Evolutionary conservation across 208 protist species (phyloP), one percentile per base, ranked within the genome.

Genomic region (Trypanosoma caninum): DNA sequence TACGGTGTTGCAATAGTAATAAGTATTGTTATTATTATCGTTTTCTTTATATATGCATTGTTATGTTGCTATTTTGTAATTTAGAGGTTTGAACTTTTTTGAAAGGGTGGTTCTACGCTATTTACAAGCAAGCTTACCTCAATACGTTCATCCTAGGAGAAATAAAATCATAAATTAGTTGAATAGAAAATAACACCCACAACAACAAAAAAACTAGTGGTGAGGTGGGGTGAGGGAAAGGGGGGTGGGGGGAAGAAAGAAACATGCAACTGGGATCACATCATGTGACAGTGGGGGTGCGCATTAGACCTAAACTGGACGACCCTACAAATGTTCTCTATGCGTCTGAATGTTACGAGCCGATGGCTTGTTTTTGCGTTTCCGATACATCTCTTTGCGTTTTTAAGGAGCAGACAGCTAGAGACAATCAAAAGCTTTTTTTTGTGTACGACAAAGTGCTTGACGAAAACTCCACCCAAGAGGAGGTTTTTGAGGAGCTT

Each of bases 361-460:
- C 37, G 71, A 78, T 63, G 73, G 72, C 54, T 51, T 87, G 28
- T 59, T 80, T 65, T 59, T 73, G 38, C 65, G 69, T 7, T 41
- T 80, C 76, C 35, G 89, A 95, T 46, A 95, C 62, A 16, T 58
- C 69, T 27, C 64, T 95, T 18, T 70, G 72, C 23, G 66, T 93
- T 16, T 74, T 80, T 61, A 67, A 85, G 20, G 86, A 73, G 23
- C 72, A 74, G 41, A 57, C 65, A 10, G 66, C 74, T 10, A 68
- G 74, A 37, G 71, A 76, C 2, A 69, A 66, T 35, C 84, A 86
- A 69, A 80, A 56, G 28, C 78, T 78, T 54, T 63, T 63, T 13
- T 94, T 93, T 66, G 78, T 63, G 25, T 96, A 91, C 46, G 91
- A 97, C 63, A 72, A 83, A 61, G 87, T 97, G 28, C 95, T 95